Percentiles rank a stretch among this genome's conserved stretches.
Evolutionary conservation across 139 green algal species (phyloP).

Genomic region (Micractinium conductrix): DNA sequence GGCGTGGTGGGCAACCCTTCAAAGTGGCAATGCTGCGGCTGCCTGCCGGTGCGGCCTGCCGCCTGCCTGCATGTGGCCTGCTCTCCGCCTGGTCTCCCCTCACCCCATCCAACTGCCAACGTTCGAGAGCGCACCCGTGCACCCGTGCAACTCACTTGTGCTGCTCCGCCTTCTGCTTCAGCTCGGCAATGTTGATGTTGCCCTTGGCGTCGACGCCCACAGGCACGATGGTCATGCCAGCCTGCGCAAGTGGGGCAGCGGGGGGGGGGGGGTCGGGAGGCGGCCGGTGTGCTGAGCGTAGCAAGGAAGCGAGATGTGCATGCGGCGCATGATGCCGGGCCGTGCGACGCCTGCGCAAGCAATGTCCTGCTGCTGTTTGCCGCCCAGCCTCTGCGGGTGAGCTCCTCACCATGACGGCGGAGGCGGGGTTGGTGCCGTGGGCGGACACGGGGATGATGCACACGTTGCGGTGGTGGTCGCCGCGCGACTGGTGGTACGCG

Average conservation of each 20-base stretch:
- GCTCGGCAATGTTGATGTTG: constrained; percentile 95
- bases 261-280: neutral
- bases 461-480: constrained; percentile 90
- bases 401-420: constrained; percentile 91
- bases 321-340: too few relatives aligned
- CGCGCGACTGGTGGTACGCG: constrained; percentile 89
- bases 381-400: too few relatives aligned
- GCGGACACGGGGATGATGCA: constrained; percentile 99
- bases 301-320: too few relatives aligned
- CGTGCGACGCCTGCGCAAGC: too few relatives aligned
- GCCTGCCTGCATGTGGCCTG: too few relatives aligned
- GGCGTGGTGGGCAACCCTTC: too few relatives aligned
- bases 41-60: too few relatives aligned
- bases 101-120: too few relatives aligned
- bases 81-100: too few relatives aligned
- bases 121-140: too few relatives aligned
- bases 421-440: constrained; percentile 98
- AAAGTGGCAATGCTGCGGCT: too few relatives aligned
- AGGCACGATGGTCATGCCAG: constrained; percentile 95
- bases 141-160: constrained; percentile 67
- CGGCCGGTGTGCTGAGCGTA: neutral
- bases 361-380: too few relatives aligned
- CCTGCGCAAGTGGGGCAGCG: constrained; percentile 12
- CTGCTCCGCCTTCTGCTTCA: constrained; percentile 86
- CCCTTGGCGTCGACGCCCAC: constrained; percentile 85